Base-by-base conservation (phyloP, 1,284 basidiomycete genomes). In the Bjerkandera adusta region DNA sequence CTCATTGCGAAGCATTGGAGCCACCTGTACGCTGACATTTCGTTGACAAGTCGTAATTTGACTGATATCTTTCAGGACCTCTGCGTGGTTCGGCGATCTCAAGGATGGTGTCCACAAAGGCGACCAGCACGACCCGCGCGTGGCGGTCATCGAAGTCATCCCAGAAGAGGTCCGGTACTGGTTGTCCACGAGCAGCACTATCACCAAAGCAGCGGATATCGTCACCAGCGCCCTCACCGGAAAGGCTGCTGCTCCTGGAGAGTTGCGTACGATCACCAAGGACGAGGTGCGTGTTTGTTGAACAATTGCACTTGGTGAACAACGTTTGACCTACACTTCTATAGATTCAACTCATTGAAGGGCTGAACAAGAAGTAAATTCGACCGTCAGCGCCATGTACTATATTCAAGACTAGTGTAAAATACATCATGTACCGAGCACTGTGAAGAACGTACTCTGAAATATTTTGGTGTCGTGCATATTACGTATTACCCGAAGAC, bases 61-160 rank as follows among this genome's bases (percentile, higher is more conserved):
- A 10, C 21, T 51, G 22, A 36, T 53, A 11, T 5, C 38, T 20
- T 2, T 13, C 3, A 87, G 85, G 3, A 71, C 79, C 35, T 68
- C 81, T 10, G 88, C 85, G 0, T 96, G 91, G 79, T 95, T 96
- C 60, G 90, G 89, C 16, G 85, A 95, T 63, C 73, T 94, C 51
- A 83, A 84, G 38, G 93, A 96, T 57, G 90, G 89, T n/a, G 69
- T 87, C 13, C 90, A 93, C 66, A 89, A 83, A 52, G 93, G 93
- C 26, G 80, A 88, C 59, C 76, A 77, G 45, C 73, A 78, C 48
- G 94, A 97, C 55, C 90, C 92, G 0, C 80, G 94, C 22, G 79
- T 97, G 3, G 77, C 83, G 1, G 63, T 92, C 32, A 87, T 97
- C 56, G 82, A 93, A 63, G 81, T 97, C 36, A 66, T 85, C 42